Evolutionary conservation across 2,329 filamentous ascomycete species (phyloP), one percentile per base, ranked within the genome.

Genomic region (Xylariales sp.): DNA sequence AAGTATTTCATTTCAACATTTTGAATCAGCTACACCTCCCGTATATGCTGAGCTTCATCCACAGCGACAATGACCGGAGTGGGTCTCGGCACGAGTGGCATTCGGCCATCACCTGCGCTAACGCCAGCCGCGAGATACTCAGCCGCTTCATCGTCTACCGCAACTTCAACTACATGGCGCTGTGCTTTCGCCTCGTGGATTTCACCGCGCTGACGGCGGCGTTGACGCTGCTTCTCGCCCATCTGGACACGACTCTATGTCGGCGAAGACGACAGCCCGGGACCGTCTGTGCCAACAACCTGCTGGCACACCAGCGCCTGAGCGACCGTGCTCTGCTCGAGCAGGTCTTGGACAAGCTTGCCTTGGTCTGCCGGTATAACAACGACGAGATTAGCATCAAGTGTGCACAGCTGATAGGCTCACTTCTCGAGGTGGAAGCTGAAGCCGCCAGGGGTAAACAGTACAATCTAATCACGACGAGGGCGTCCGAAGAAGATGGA

Each of bases 1-100:
- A 68, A 24, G 51, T 69, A 17, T 48, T 50, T 5, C 59, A 69
- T 39, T 63, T 62, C 34, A 55, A 65, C 31, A 41, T 67, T 5
- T 46, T 70, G 10, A 52, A 52, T 4, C 62, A 61, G 33, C 53
- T 69, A 1, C 66, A 71, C 42, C 45, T 70, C 4, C 66, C 66
- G 1, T 67, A 64, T 39, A 56, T 70, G 37, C 51, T 69, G 4
- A 49, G 50, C 3, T 40, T 54, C 5, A 46, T 50, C 4, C 30
- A 40, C 18, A 18, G 31, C n/a, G 13, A 12, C 8, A n/a, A 18
- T 4, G 12, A 20, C n/a, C 18, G n/a, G 8, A 16, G 29, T 12
- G 17, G 16, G 11, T 52, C 55, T 19, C 38, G 37, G 6, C 47
- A 44, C 14, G 56, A 57, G 23, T 53, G 58, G 5, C 59, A 61